phyloP scores from a whole-genome alignment of 164 flowering plant genomes.

The Santalum album region DNA sequence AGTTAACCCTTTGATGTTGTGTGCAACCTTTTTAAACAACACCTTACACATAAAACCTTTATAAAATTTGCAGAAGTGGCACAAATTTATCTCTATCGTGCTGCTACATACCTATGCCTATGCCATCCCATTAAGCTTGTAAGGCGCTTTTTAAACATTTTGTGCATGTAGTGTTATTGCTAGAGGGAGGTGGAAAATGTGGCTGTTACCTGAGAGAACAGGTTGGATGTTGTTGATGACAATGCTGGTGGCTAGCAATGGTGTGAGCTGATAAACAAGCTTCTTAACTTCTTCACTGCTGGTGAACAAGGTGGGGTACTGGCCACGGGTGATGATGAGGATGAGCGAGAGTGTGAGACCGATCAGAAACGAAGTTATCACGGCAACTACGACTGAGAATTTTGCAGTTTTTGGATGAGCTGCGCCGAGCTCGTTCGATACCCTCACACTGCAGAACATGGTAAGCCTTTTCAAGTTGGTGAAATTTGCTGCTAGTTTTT shows the following conservation, averaged over 20 bases:
- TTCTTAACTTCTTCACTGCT: slow-evolving; percentile 23
- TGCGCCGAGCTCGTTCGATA: slow-evolving; percentile 72
- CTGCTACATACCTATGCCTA: no score
- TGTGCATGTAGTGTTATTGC: no score
- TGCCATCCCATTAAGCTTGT: no score
- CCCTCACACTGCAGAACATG: slow-evolving; percentile 45
- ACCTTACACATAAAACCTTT: no score
- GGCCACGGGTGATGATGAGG: slow-evolving; percentile 20
- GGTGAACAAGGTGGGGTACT: slow-evolving; percentile 41
- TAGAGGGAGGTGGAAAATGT: no score
- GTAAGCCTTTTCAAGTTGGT: neutral
- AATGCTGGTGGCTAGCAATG: slow-evolving; percentile 38
- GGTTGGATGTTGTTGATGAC: slow-evolving; percentile 53
- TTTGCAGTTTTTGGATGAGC: slow-evolving; percentile 58
- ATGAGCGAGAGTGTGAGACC: slow-evolving; percentile 29
- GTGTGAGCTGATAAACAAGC: slow-evolving; percentile 38
- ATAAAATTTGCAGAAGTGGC: no score
- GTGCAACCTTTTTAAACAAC: no score
- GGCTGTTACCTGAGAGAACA: slow-evolving; percentile 44
- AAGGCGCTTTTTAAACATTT: no score
- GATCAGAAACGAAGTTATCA: slow-evolving; percentile 26
- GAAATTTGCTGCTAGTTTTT: neutral
- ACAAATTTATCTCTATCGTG: no score
- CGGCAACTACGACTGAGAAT: slow-evolving; percentile 50
- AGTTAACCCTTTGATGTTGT: no score